Conservation (phyloP, 1,284 basidiomycete genomes). For the Cryptococcus sp. region DNA sequence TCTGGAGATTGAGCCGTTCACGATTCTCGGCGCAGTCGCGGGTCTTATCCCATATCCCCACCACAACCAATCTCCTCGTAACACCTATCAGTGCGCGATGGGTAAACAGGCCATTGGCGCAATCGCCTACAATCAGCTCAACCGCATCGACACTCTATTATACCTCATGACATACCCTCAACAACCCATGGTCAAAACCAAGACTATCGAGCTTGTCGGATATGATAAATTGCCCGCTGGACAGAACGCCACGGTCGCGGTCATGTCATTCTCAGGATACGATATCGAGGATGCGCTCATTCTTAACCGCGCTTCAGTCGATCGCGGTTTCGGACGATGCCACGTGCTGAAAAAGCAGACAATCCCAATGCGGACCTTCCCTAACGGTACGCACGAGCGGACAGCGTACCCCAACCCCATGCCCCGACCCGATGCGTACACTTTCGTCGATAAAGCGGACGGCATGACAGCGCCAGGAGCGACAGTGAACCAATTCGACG, state of each 20-base stretch:
- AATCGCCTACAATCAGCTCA: slow-evolving; percentile 96
- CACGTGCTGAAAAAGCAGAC: slow-evolving; percentile 96
- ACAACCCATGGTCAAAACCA: slow-evolving; percentile 99
- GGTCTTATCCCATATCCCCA: slow-evolving; percentile 99
- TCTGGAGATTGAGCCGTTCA: slow-evolving; percentile 98
- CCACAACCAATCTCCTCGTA: slow-evolving; percentile 98
- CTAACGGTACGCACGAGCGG: slow-evolving; percentile 96
- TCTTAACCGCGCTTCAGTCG: slow-evolving; percentile 89
- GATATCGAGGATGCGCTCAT: slow-evolving; percentile 99
- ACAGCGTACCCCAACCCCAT: slow-evolving; percentile 79
- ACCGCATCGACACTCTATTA: slow-evolving; percentile 96
- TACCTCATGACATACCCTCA: slow-evolving; percentile 99
- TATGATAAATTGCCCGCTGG: slow-evolving; percentile 97
- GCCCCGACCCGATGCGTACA: slow-evolving; percentile 68
- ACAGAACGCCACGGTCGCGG: slow-evolving; percentile 97
- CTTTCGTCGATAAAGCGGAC: slow-evolving; percentile 86
- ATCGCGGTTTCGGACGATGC: slow-evolving; percentile 95
- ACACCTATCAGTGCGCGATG: slow-evolving; percentile 99
- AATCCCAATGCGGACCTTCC: slow-evolving; percentile 91
- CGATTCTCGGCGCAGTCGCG: slow-evolving; percentile 93
- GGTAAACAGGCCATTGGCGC: slow-evolving; percentile 99
- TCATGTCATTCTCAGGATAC: slow-evolving; percentile 99
- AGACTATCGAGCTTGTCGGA: slow-evolving; percentile 94
- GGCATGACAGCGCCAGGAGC: slow-evolving; percentile 95
- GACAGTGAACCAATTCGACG: slow-evolving; percentile 86